Evolutionary conservation across 2,329 filamentous ascomycete species (phyloP).

Genomic region (Apiospora arundinis): DNA sequence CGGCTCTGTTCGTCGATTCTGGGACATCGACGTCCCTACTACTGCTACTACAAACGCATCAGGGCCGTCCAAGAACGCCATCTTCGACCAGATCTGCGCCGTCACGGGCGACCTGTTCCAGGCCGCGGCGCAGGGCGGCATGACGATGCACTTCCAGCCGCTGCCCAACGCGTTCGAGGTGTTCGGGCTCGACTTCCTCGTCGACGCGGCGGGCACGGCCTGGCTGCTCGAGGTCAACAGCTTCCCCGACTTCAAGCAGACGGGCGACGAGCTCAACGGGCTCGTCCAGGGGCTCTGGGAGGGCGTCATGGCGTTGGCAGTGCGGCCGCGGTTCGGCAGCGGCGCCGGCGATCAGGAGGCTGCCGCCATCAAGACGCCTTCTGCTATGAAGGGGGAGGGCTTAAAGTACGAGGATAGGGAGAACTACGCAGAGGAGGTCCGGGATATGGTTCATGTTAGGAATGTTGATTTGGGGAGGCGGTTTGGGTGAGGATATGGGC

Average conservation of each 20-base stretch:
- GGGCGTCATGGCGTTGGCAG: constrained; percentile 70
- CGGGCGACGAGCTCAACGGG: constrained; percentile 73
- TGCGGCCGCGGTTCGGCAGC: constrained; percentile 70
- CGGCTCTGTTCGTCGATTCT: constrained; percentile 77
- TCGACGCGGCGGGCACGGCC: constrained; percentile 67
- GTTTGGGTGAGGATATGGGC: neutral
- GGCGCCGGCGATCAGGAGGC: constrained; percentile 20
- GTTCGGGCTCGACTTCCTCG: constrained; percentile 89
- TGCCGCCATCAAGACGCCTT: neutral
- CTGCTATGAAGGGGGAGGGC: neutral
- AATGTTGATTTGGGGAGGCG: constrained; percentile 23
- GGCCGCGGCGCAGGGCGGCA: constrained; percentile 81
- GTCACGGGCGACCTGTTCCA: constrained; percentile 83
- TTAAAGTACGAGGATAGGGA: constrained; percentile 31
- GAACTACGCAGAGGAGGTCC: constrained; percentile 34
- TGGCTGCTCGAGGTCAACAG: constrained; percentile 94
- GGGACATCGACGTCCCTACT: constrained; percentile 58
- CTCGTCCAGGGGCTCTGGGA: constrained; percentile 81
- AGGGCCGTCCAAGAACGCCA: constrained; percentile 53
- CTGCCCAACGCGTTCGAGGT: constrained; percentile 89
- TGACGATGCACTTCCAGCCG: constrained; percentile 91
- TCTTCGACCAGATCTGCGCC: constrained; percentile 76
- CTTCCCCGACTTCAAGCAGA: constrained; percentile 95
- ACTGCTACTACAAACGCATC: neutral
- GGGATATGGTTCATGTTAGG: constrained; percentile 26